These are phyloP conservation scores for Russula earlei DNA, from an alignment of 768 basidiomycete species.

Conservation along the genomic window DNA sequence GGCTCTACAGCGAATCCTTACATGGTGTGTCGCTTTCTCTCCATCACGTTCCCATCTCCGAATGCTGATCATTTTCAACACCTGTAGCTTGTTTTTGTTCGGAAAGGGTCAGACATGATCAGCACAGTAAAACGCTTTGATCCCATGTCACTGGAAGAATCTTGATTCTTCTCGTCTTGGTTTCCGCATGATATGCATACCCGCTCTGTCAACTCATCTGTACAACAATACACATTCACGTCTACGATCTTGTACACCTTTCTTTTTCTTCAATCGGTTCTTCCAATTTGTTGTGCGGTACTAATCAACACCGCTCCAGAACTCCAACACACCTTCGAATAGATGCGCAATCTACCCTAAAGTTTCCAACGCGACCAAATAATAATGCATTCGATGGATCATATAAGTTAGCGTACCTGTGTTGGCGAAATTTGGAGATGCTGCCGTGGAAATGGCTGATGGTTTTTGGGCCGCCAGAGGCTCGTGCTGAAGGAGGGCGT, in stretches of 20 bases:
- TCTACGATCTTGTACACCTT: not conserved
- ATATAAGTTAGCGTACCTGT: no score
- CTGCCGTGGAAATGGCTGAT: no score
- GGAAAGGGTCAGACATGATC: constrained; percentile 69
- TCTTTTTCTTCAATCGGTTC: not conserved
- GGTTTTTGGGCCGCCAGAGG: no score
- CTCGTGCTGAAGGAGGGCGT: no score
- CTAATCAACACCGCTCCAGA: no score
- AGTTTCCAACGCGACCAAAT: no score
- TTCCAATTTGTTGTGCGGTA: not conserved
- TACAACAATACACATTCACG: constrained; percentile 3
- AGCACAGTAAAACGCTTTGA: constrained; percentile 69
- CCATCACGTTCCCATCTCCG: not conserved
- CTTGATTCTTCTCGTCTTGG: not conserved
- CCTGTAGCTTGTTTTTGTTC: constrained; percentile 69
- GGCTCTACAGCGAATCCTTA: constrained; percentile 87
- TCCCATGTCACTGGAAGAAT: constrained; percentile 23
- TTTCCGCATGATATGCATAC: constrained; percentile 1
- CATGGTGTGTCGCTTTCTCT: constrained; percentile 43
- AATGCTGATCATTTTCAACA: not conserved
- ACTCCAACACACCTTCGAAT: no score
- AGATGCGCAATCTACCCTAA: no score
- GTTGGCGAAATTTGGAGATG: no score
- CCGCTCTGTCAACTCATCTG: constrained; percentile 8
- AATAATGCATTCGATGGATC: no score